phyloP scores from a whole-genome alignment of 257 asterid genomes.

The Forsythia suspensa region DNA sequence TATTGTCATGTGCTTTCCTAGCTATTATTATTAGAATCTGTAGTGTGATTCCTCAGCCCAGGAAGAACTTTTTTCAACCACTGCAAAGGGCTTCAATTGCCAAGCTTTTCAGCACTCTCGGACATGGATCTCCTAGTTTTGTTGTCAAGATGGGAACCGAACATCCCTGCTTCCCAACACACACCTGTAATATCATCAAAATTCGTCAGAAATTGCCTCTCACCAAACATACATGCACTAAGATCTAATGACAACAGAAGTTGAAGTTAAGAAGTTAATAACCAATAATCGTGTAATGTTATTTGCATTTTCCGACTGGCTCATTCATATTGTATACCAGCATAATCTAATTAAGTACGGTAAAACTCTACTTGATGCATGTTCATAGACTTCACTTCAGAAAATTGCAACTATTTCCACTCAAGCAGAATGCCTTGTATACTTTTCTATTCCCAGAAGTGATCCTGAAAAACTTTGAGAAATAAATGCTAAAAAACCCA shows the following conservation, averaged over 20 bases:
- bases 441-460: too few relatives aligned
- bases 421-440: too few relatives aligned
- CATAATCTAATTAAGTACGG: too few relatives aligned
- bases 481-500: too few relatives aligned
- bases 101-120: conserved; percentile 47
- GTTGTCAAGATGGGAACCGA: conserved; percentile 42
- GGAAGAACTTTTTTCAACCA: conserved; percentile 19
- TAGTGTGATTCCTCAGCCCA: neutral
- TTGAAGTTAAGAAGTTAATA: neutral
- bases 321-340: too few relatives aligned
- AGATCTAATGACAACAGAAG: neutral
- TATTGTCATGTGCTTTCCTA: neutral
- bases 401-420: neutral
- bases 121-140: conserved; percentile 60
- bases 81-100: conserved; percentile 69
- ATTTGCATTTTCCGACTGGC: neutral
- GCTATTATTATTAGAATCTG: neutral
- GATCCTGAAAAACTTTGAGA: too few relatives aligned
- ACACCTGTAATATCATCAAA: conserved; percentile 37
- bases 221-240: neutral
- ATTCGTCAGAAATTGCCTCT: neutral
- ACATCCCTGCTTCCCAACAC: conserved; percentile 57
- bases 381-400: neutral
- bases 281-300: neutral
- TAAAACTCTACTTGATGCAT: too few relatives aligned